Evolutionary conservation across 768 basidiomycete genomes (phyloP).

Genomic region (Cystofilobasidium macerans): DNA sequence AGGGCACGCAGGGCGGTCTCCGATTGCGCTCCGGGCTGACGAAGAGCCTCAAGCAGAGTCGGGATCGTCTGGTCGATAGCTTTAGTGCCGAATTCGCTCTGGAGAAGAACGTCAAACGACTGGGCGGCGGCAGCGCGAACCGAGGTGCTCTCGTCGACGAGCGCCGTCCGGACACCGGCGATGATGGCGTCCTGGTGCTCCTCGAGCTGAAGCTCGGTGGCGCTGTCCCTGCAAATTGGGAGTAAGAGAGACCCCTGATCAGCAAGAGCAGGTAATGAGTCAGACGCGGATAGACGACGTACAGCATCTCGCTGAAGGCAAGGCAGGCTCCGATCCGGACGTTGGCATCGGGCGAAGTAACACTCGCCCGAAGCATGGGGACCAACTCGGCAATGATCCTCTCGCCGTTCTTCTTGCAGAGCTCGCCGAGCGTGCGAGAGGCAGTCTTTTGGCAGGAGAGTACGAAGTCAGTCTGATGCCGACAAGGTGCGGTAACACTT

Average conservation of each 20-base stretch:
- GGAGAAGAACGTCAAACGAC: constrained; percentile 84
- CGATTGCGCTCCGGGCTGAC: constrained; percentile 84
- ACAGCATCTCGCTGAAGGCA: constrained; percentile 81
- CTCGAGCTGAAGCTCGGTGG: constrained; percentile 71
- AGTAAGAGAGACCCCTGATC: no score
- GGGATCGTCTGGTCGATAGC: constrained; percentile 96
- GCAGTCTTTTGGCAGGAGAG: constrained; percentile 51
- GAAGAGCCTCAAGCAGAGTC: constrained; percentile 80
- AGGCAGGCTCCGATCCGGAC: constrained; percentile 77
- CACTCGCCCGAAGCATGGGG: constrained; percentile 53
- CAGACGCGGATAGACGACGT: constrained; percentile 33
- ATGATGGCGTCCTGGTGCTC: constrained; percentile 83
- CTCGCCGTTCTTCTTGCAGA: constrained; percentile 93
- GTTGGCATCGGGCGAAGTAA: constrained; percentile 45
- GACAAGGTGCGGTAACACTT: no score
- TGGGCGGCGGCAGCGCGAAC: constrained; percentile 83
- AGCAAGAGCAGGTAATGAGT: no score
- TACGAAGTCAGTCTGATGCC: neutral
- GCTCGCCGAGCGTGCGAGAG: constrained; percentile 70
- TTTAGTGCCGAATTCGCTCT: constrained; percentile 64
- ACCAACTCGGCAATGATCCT: constrained; percentile 75
- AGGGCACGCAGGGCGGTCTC: constrained; percentile 89
- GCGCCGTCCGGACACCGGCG: constrained; percentile 62
- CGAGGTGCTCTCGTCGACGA: constrained; percentile 76
- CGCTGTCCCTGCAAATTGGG: constrained; percentile 67